Evolutionary conservation across 257 asterid species (phyloP).

Genomic region (Phtheirospermum japonicum): DNA sequence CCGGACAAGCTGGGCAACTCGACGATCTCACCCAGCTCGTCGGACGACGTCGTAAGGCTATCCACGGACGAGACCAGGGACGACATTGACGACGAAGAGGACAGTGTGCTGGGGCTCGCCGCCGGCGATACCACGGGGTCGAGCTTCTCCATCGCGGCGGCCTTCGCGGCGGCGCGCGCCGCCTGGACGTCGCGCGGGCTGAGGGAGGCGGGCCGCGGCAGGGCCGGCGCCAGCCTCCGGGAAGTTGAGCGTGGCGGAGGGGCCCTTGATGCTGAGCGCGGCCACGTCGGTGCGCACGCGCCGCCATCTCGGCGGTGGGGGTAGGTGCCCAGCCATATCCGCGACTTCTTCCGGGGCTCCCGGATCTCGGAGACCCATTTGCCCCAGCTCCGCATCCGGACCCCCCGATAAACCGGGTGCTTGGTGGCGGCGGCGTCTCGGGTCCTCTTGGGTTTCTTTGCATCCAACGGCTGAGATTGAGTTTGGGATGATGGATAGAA

Average conservation of each 20-base stretch:
- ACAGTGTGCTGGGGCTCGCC: constrained; percentile 3
- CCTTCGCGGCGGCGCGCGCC: constrained; percentile 50
- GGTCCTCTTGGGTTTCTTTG: constrained; percentile 38
- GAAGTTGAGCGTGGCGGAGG: constrained; percentile 38
- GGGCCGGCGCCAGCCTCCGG: constrained; percentile 34
- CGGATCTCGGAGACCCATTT: constrained; percentile 60
- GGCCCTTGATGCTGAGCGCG: constrained; percentile 44
- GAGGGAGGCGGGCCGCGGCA: constrained; percentile 45
- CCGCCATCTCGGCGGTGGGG: constrained; percentile 60
- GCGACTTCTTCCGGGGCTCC: constrained; percentile 51
- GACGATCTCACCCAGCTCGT: constrained; percentile 42
- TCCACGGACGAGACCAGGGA: constrained; percentile 36
- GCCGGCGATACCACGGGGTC: constrained; percentile 24
- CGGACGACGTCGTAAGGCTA: constrained; percentile 32
- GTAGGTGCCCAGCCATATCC: constrained; percentile 51
- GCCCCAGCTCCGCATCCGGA: constrained; percentile 55
- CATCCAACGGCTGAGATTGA: constrained; percentile 20
- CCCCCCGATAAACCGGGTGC: constrained; percentile 47
- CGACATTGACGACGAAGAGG: constrained; percentile 37
- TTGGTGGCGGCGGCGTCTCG: constrained; percentile 32
- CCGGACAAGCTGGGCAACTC: constrained; percentile 43
- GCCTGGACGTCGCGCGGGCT: constrained; percentile 52
- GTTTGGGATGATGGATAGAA: background rate
- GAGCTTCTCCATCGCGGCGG: constrained; percentile 46
- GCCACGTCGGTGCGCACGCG: constrained; percentile 62